Evolutionary conservation across 2,329 filamentous ascomycete genomes (phyloP).

Genomic region (Alternaria sp.): DNA sequence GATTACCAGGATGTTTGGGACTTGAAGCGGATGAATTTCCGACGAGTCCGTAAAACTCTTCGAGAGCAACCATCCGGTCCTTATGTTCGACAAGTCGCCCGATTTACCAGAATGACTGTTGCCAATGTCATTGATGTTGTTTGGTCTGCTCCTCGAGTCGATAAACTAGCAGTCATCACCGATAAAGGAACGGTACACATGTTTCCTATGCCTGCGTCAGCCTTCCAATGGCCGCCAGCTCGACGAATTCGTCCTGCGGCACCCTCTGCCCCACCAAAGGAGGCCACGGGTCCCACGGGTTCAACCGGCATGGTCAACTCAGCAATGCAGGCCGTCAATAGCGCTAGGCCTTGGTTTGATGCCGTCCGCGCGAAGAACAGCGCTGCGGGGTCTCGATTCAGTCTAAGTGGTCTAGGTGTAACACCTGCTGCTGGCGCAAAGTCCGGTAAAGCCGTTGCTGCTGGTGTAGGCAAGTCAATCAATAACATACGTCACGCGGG

Average conservation of each 20-base stretch:
- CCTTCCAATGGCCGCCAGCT: conserved; percentile 87
- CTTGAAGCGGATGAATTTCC: conserved; percentile 67
- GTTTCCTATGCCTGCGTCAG: conserved; percentile 82
- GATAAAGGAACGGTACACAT: conserved; percentile 96
- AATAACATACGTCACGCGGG: conserved; percentile 75
- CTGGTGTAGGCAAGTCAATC: conserved; percentile 78
- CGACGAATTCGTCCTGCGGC: conserved; percentile 50
- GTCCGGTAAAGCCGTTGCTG: conserved; percentile 75
- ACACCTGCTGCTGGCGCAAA: conserved; percentile 63
- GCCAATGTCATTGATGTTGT: conserved; percentile 89
- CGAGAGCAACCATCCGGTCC: conserved; percentile 49
- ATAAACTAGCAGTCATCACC: conserved; percentile 87
- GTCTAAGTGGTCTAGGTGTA: conserved; percentile 50
- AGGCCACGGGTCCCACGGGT: conserved; percentile 45
- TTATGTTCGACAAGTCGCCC: conserved; percentile 80
- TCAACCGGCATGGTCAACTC: conserved; percentile 48
- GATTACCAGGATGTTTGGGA: conserved; percentile 87
- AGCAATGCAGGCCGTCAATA: conserved; percentile 57
- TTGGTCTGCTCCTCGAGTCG: conserved; percentile 84
- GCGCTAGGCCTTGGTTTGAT: conserved; percentile 49
- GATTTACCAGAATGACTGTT: conserved; percentile 90
- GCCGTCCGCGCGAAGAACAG: conserved; percentile 49
- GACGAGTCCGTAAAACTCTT: conserved; percentile 45
- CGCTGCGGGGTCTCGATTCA: conserved; percentile 46
- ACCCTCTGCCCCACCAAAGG: conserved; percentile 36